A percentile compares a stretch with the other conserved stretches of the same genome.
These are phyloP conservation scores for Populus hybrid DNA, from an alignment of 441 rosid genomes.

Conservation along the genomic window DNA sequence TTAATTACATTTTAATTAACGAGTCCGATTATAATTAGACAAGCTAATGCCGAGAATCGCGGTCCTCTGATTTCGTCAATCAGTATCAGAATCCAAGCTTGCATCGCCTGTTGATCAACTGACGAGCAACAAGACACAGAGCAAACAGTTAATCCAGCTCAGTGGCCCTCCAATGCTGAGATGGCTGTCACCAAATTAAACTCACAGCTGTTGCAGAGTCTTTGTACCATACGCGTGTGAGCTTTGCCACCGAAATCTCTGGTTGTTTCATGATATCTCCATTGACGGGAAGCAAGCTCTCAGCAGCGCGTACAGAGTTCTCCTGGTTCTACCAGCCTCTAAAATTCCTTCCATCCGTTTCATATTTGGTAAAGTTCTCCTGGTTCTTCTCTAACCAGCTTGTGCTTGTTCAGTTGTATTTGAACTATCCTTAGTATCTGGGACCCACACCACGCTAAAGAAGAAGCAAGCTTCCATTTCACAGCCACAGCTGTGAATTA, in stretches of 20 bases:
- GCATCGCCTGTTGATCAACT: not conserved
- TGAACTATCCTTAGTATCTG: too few species aligned
- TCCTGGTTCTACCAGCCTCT: not conserved
- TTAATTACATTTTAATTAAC: not conserved
- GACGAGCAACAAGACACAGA: not conserved
- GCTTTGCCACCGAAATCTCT: not conserved
- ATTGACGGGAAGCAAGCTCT: not conserved
- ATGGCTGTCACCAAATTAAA: too few species aligned
- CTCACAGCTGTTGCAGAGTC: not conserved
- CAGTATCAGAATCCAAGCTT: conserved; percentile 7
- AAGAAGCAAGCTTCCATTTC: not conserved
- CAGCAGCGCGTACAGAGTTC: not conserved
- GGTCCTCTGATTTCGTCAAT: conserved; percentile 24
- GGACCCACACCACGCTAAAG: too few species aligned
- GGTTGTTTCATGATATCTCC: not conserved
- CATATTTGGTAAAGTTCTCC: not conserved
- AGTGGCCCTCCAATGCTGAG: not conserved
- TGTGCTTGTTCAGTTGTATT: too few species aligned
- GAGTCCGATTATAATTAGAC: conserved; percentile 5
- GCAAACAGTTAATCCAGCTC: not conserved
- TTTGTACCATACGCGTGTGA: not conserved
- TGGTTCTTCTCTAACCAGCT: too few species aligned
- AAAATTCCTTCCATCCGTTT: not conserved
- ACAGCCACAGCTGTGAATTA: not conserved
- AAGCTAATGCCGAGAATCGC: conserved; percentile 29